Percentiles rank a stretch among this genome's conserved stretches.
Conservation (phyloP, 805 yeast species). For the Ogataea naganishii region DNA sequence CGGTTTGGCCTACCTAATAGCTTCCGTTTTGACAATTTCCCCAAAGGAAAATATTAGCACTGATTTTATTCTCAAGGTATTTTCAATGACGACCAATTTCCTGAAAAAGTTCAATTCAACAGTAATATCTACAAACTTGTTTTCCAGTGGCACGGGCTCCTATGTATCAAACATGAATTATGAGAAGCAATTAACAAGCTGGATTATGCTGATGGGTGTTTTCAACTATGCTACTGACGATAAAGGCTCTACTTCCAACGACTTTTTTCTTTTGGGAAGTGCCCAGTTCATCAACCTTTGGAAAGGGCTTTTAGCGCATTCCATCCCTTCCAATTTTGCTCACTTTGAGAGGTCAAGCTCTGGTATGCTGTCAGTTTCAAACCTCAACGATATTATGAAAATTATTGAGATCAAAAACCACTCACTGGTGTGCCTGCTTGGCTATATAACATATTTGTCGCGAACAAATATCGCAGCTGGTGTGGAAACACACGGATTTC, state of each 20-base stretch:
- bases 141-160: constrained; percentile 19
- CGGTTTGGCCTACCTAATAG: constrained; percentile 22
- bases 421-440: constrained; percentile 47
- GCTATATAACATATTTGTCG: constrained; percentile 39
- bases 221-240: constrained; percentile 37
- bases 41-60: constrained; percentile 22
- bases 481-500: constrained; percentile 14
- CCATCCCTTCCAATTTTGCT: constrained; percentile 33
- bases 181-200: constrained; percentile 37
- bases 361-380: constrained; percentile 22
- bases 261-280: constrained; percentile 43
- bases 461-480: constrained; percentile 32
- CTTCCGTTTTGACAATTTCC: constrained; percentile 21
- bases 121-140: constrained; percentile 23
- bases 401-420: constrained; percentile 44
- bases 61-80: constrained; percentile 22
- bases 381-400: constrained; percentile 25
- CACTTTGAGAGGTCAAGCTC: constrained; percentile 12
- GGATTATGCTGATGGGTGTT: constrained; percentile 58
- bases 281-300: constrained; percentile 55
- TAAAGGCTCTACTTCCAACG: constrained; percentile 29
- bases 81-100: constrained; percentile 18
- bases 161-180: constrained; percentile 21
- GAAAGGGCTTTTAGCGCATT: constrained; percentile 49
- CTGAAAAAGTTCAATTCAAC: constrained; percentile 26